A percentile compares a stretch with the other conserved stretches of the same genome.
Conservation (phyloP, 1,284 basidiomycete genomes). For the Rhodotorula mucilaginosa region DNA sequence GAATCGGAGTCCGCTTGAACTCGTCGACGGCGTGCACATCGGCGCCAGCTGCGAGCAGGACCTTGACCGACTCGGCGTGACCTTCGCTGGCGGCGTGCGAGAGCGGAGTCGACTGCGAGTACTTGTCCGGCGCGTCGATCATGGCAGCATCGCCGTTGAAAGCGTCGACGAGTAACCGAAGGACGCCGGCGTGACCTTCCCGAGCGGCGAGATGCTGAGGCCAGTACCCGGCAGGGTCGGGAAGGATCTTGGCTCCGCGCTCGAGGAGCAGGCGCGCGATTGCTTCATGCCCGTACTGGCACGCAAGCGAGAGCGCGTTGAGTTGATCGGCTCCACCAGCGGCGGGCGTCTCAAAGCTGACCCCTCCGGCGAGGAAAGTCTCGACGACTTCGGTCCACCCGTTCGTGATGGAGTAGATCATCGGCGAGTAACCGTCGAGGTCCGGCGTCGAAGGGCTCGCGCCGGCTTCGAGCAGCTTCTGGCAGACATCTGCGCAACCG, state of each 20-base stretch:
- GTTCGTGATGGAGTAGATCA: conserved; percentile 86
- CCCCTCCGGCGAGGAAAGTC: conserved; percentile 67
- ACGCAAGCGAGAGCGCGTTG: conserved; percentile 85
- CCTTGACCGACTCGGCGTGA: conserved; percentile 68
- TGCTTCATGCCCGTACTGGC: conserved; percentile 81
- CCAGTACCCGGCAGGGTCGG: conserved; percentile 92
- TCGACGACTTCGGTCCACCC: conserved; percentile 79
- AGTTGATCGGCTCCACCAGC: conserved; percentile 59
- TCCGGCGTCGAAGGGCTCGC: conserved; percentile 71
- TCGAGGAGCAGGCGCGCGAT: conserved; percentile 75
- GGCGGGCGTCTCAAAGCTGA: conserved; percentile 59
- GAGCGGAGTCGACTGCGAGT: conserved; percentile 96
- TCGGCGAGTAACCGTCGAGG: conserved; percentile 88
- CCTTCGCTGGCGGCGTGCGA: conserved; percentile 94
- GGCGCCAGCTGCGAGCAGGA: conserved; percentile 75
- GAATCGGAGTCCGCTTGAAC: conserved; percentile 76
- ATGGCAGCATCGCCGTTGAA: conserved; percentile 45
- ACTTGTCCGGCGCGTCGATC: conserved; percentile 90
- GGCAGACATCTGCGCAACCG: conserved; percentile 75
- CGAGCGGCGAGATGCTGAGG: conserved; percentile 98
- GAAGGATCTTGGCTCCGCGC: conserved; percentile 71
- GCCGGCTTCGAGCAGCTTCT: conserved; percentile 67
- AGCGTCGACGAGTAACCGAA: conserved; percentile 72
- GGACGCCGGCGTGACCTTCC: conserved; percentile 82
- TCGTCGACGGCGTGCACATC: conserved; percentile 77